Evolutionary conservation across 768 basidiomycete genomes (phyloP), one percentile per base, ranked within the genome.

Genomic region (Hirschioporus abietinus): DNA sequence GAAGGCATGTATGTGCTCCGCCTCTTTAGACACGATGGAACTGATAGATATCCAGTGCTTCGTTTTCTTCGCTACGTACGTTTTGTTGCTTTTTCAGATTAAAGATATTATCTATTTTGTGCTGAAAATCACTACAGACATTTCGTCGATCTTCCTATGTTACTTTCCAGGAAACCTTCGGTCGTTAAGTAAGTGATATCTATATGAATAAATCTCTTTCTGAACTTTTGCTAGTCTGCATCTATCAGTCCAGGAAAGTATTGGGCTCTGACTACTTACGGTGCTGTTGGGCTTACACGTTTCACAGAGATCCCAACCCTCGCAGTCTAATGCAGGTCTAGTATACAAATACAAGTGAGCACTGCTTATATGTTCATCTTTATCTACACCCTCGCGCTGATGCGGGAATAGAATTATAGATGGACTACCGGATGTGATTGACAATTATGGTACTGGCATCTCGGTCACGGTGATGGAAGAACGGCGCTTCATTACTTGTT

Each of bases 11-110:
- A 58, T 58, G 20, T 60, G 7, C 7, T 27, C 34, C 35, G 20
- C 35, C 52, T 23, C n/a, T 18, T 36, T 57, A 60, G 65, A 66
- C 52, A 65, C 63, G 17, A 30, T 3, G 23, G 6, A 26, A 7
- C 57, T 65, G 58, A 68, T 20, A 65, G 1, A 63, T 67, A 42
- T 24, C 1, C 52, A 96, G 94, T 81, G 88, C 12, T 93, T 92
- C 70, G 90, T 91, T 1, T 91, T 98, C 76, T 99, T 99, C 73
- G 89, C 93, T 7, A 99, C 96, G 85, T 96, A 71, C 69, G 82
- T 71, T 6, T 18, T 23, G 27, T 35, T 70, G 64, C 18, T 24
- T 27, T 66, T 25, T 25, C 6, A 18, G 60, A 34, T 52, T 27
- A 24, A 30, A 60, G 18, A 12, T 66, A 60, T 24, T 25, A 6